Conservation (phyloP, 1,284 basidiomycete species). For the Ganoderma multipileum region DNA sequence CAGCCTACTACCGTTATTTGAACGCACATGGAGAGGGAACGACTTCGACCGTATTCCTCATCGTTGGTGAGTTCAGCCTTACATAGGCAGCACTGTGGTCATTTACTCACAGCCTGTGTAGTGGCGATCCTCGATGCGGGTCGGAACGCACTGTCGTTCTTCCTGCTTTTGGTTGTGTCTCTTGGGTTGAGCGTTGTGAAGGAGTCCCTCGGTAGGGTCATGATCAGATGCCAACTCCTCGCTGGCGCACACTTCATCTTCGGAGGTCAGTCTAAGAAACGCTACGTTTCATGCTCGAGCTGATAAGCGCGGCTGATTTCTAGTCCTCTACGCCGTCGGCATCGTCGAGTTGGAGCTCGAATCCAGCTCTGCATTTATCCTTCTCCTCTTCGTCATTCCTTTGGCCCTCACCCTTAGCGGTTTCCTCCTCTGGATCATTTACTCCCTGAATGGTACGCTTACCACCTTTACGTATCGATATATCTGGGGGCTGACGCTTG, state of each 20-base stretch:
- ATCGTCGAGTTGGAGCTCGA: conserved; percentile 93
- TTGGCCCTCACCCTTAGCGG: conserved; percentile 92
- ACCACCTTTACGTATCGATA: neutral
- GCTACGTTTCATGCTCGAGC: neutral
- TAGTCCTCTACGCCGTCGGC: conserved; percentile 91
- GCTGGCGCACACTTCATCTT: conserved; percentile 91
- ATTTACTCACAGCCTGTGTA: conserved; percentile 34
- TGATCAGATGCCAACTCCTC: conserved; percentile 81
- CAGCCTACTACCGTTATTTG: conserved; percentile 88
- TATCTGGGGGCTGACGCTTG: neutral
- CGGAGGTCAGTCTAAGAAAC: conserved; percentile 66
- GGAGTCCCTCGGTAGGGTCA: conserved; percentile 79
- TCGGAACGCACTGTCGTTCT: conserved; percentile 93
- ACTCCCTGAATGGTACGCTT: conserved; percentile 79
- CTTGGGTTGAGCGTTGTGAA: conserved; percentile 87
- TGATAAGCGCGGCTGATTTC: neutral
- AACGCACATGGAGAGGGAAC: conserved; percentile 86
- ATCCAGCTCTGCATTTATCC: conserved; percentile 79
- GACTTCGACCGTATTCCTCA: conserved; percentile 82
- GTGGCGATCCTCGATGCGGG: conserved; percentile 94
- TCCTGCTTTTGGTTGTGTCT: conserved; percentile 92
- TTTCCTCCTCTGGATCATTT: conserved; percentile 96
- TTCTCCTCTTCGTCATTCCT: conserved; percentile 90
- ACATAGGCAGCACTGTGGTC: neutral
- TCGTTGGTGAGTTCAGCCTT: conserved; percentile 66